A percentile compares a stretch with the other conserved stretches of the same genome.
Evolutionary conservation across 306 rosid species (phyloP).

Genomic region (Cercis canadensis): DNA sequence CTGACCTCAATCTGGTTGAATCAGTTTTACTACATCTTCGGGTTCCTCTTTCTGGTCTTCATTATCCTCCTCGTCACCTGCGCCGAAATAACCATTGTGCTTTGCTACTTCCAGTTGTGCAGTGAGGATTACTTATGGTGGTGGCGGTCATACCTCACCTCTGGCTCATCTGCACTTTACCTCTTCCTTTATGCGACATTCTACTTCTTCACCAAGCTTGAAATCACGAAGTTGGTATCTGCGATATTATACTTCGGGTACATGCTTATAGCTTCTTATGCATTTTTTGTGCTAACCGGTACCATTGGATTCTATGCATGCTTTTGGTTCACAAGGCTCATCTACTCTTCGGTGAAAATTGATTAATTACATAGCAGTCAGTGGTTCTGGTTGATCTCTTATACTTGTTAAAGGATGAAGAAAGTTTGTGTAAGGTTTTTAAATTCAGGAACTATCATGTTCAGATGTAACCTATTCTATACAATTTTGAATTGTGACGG

Average conservation of each 20-base stretch:
- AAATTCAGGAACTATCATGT: constrained; percentile 55
- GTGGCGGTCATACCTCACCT: constrained; percentile 97
- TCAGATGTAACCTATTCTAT: constrained; percentile 72
- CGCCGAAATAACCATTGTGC: constrained; percentile 94
- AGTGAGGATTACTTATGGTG: constrained; percentile 98
- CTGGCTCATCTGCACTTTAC: constrained; percentile 94
- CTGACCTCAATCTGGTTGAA: constrained; percentile 98
- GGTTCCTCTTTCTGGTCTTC: constrained; percentile 96
- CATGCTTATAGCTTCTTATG: constrained; percentile 93
- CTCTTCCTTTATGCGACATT: constrained; percentile 93
- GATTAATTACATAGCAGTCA: constrained; percentile 53
- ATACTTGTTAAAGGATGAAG: constrained; percentile 44
- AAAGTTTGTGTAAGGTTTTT: constrained; percentile 64
- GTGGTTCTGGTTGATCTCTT: constrained; percentile 36
- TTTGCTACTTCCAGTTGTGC: constrained; percentile 98
- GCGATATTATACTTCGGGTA: constrained; percentile 87
- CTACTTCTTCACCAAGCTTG: constrained; percentile 99
- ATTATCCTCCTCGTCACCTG: constrained; percentile 86
- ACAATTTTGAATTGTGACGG: constrained; percentile 75
- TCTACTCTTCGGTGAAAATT: constrained; percentile 97
- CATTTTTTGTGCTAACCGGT: constrained; percentile 95
- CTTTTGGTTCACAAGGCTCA: constrained; percentile 97
- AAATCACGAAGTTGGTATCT: constrained; percentile 92
- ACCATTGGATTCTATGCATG: constrained; percentile 96
- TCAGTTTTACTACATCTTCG: constrained; percentile 98